Evolutionary conservation across 140 eudicot genomes (phyloP).

Genomic region (Erigeron philadelphicus): DNA sequence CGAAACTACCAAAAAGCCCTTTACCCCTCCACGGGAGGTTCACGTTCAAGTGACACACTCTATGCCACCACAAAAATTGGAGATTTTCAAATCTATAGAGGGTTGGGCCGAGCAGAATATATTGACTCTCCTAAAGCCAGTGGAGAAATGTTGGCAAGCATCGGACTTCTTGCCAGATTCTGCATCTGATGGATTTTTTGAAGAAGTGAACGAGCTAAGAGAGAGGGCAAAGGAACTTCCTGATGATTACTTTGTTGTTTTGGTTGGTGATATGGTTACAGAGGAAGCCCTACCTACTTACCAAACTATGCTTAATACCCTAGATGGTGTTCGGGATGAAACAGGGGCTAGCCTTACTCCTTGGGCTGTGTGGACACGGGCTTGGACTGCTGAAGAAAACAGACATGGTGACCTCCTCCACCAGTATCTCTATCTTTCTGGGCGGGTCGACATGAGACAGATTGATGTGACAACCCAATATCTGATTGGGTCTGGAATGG

Average conservation of each 20-base stretch:
- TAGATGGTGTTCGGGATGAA: slow-evolving; percentile 69
- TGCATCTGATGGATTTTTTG: slow-evolving; percentile 65
- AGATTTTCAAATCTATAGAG: slow-evolving; percentile 63
- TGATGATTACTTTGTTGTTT: slow-evolving; percentile 74
- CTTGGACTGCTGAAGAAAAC: slow-evolving; percentile 91
- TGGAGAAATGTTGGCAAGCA: slow-evolving; percentile 85
- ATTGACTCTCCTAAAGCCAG: slow-evolving; percentile 59
- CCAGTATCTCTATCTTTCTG: slow-evolving; percentile 59
- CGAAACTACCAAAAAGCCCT: slow-evolving; percentile 48
- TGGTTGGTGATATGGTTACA: slow-evolving; percentile 83
- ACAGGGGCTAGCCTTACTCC: slow-evolving; percentile 69
- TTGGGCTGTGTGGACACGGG: slow-evolving; percentile 79
- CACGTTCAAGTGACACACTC: slow-evolving; percentile 72
- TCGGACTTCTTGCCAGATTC: slow-evolving; percentile 77
- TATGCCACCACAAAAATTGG: slow-evolving; percentile 74
- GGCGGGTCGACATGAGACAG: slow-evolving; percentile 77
- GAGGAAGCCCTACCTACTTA: slow-evolving; percentile 85
- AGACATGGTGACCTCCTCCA: slow-evolving; percentile 84
- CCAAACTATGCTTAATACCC: slow-evolving; percentile 68
- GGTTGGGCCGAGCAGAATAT: slow-evolving; percentile 68
- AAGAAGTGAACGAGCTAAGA: slow-evolving; percentile 59
- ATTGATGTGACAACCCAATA: slow-evolving; percentile 74
- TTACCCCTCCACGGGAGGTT: slow-evolving; percentile 63
- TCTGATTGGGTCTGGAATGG: slow-evolving; percentile 83
- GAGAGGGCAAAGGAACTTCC: slow-evolving; percentile 70